phyloP scores from a whole-genome alignment of 306 rosid species.

The Psophocarpus tetragonolobus region DNA sequence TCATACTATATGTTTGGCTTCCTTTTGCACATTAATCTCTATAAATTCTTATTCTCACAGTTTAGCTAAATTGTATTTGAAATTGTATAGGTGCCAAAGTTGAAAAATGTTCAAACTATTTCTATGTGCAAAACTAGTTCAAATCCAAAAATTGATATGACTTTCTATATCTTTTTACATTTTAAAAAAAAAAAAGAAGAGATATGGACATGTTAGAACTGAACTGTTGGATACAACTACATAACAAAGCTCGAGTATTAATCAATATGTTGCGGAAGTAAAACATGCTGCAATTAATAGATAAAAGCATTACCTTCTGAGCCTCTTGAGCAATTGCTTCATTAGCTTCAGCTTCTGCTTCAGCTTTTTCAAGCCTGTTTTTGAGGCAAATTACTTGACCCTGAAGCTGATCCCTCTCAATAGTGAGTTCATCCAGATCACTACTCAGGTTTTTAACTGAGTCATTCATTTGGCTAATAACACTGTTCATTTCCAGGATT shows the following conservation, averaged over 20 bases:
- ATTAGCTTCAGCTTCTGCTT: slow-evolving; percentile 64
- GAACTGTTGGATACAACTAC: not conserved
- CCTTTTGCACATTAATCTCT: not conserved
- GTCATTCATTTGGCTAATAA: slow-evolving; percentile 60
- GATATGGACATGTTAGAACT: not conserved
- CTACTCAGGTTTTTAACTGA: slow-evolving; percentile 50
- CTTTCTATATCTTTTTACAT: slow-evolving; percentile 9
- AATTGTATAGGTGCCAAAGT: not conserved
- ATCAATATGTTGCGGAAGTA: not conserved
- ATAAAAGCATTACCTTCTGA: slow-evolving; percentile 60
- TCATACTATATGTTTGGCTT: slow-evolving; percentile 16
- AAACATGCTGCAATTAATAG: not conserved
- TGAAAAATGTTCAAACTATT: not conserved
- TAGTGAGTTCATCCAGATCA: slow-evolving; percentile 52
- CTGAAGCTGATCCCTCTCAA: slow-evolving; percentile 73
- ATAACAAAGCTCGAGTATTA: not conserved
- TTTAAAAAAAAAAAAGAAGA: not conserved
- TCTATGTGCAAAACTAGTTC: not conserved
- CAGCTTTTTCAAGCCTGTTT: slow-evolving; percentile 62
- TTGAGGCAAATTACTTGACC: slow-evolving; percentile 53
- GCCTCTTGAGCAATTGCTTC: slow-evolving; percentile 72
- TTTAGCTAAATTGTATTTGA: slow-evolving; percentile 1
- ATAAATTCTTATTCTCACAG: slow-evolving; percentile 8
- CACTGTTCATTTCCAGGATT: slow-evolving; percentile 61
- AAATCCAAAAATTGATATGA: not conserved